These are phyloP conservation scores for Boechera divaricarpa DNA, from an alignment of 345 rosid genomes.

Conservation along the genomic window DNA sequence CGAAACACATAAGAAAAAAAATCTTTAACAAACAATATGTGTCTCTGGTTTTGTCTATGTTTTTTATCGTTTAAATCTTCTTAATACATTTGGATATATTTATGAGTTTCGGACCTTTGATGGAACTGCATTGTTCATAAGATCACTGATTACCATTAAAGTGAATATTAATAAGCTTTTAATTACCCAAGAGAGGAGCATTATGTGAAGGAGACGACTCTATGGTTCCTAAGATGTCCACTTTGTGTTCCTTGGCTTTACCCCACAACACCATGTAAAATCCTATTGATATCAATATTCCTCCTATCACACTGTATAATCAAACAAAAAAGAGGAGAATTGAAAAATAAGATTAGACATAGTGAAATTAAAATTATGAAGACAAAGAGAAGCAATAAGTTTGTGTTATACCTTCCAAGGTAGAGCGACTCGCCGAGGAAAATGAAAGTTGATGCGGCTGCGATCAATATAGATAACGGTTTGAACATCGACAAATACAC, in stretches of 20 bases:
- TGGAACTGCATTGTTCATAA: too few species aligned
- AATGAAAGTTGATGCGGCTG: conserved; percentile 45
- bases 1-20: too few species aligned
- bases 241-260: conserved; percentile 62
- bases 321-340: neutral
- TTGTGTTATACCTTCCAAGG: conserved; percentile 33
- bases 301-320: conserved; percentile 66
- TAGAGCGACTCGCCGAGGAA: conserved; percentile 46
- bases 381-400: neutral
- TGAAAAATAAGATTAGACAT: neutral
- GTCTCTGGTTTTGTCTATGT: too few species aligned
- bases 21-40: too few species aligned
- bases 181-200: conserved; percentile 59
- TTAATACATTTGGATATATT: too few species aligned
- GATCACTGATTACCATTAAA: conserved; percentile 15
- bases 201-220: conserved; percentile 47
- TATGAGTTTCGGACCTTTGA: too few species aligned
- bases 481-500: conserved; percentile 53
- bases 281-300: conserved; percentile 66
- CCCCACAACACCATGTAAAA: conserved; percentile 92
- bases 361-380: conserved; percentile 8
- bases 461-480: conserved; percentile 51
- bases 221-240: conserved; percentile 35
- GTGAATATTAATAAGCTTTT: conserved; percentile 21
- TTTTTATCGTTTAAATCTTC: too few species aligned